These are phyloP conservation scores for Mycena galericulata DNA, from an alignment of 768 basidiomycete species.

Conservation along the genomic window DNA sequence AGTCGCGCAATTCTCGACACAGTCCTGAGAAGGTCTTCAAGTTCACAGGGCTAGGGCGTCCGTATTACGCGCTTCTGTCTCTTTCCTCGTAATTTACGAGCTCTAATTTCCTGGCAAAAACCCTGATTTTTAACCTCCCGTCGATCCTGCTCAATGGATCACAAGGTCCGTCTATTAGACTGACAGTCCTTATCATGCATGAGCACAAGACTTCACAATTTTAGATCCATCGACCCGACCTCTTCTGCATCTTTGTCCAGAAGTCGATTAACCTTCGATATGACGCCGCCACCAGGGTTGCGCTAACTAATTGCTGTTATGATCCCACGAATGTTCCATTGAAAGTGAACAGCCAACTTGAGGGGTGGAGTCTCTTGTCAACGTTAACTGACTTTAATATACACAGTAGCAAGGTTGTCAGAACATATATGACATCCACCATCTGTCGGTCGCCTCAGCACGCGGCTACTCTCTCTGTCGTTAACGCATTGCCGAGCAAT, in stretches of 20 bases:
- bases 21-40: background rate
- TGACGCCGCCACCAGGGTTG: background rate
- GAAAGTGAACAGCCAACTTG: conserved; percentile 6
- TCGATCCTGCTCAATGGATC: conserved; percentile 1
- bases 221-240: background rate
- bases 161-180: background rate
- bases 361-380: conserved; percentile 15
- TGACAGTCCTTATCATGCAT: conserved; percentile 9
- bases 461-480: conserved; percentile 23
- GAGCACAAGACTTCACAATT: conserved; percentile 9
- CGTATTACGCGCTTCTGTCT: conserved; percentile 16
- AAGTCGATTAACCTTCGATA: conserved; percentile 25
- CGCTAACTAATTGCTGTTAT: conserved; percentile 9
- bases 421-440: conserved; percentile 30
- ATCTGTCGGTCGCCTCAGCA: conserved; percentile 34
- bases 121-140: background rate
- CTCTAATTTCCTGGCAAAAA: background rate
- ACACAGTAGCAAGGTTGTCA: conserved; percentile 27
- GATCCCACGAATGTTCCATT: conserved; percentile 4
- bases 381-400: conserved; percentile 30
- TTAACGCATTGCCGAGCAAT: conserved; percentile 11
- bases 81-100: background rate
- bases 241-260: background rate
- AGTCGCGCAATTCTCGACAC: background rate
- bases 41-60: background rate